A percentile compares a stretch with the other conserved stretches of the same genome.
Conservation (phyloP, 164 flowering plant genomes). For the Protea cynaroides region DNA sequence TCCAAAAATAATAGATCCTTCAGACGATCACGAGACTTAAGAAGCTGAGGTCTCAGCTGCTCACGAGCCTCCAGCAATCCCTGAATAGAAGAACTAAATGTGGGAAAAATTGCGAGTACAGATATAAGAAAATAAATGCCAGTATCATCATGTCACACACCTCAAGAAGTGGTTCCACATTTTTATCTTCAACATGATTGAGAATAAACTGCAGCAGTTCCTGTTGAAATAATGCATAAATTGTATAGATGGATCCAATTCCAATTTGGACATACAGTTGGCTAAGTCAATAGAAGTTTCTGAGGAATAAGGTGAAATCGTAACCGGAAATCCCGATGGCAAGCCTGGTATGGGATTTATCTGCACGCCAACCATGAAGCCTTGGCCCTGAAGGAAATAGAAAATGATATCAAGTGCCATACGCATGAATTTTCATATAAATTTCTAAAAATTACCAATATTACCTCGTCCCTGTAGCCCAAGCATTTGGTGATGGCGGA, state of each 20-base stretch:
- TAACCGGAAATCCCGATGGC: conserved; percentile 87
- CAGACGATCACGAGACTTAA: conserved; percentile 54
- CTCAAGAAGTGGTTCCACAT: conserved; percentile 88
- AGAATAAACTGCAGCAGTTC: conserved; percentile 67
- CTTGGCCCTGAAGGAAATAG: conserved; percentile 64
- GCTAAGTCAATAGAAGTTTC: not conserved
- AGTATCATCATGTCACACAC: conserved; percentile 26
- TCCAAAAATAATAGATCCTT: conserved; percentile 93
- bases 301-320: conserved; percentile 10
- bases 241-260: conserved; percentile 1
- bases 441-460: not conserved
- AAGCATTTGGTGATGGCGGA: conserved; percentile 85
- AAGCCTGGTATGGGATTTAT: conserved; percentile 82
- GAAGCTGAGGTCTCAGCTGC: conserved; percentile 74
- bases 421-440: not conserved
- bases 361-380: conserved; percentile 96
- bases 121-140: not conserved
- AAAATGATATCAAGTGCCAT: conserved; percentile 5
- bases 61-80: conserved; percentile 91
- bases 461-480: conserved; percentile 89
- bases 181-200: conserved; percentile 80
- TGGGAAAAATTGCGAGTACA: not conserved
- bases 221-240: conserved; percentile 31
- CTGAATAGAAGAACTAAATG: conserved; percentile 30
- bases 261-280: not conserved